Percentiles rank a stretch among this genome's conserved stretches.
Evolutionary conservation across 495 filamentous ascomycete genomes (phyloP).

Genomic region (Penicillium arizonense): DNA sequence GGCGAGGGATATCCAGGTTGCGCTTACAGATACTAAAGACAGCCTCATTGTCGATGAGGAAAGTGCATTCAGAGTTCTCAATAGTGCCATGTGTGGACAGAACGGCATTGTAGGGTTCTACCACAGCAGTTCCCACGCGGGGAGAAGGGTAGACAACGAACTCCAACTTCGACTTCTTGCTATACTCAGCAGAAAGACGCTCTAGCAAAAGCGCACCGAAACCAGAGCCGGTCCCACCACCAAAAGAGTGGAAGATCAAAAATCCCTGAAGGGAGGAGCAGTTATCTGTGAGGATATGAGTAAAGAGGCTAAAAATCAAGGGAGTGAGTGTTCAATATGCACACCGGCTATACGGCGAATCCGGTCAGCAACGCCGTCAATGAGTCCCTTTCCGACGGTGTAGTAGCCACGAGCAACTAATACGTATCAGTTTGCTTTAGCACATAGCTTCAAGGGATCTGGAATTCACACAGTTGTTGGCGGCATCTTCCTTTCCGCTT

Average conservation of each 20-base stretch:
- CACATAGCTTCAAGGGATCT: neutral
- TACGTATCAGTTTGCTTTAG: conserved; percentile 21
- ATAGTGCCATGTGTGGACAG: conserved; percentile 91
- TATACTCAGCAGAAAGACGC: conserved; percentile 84
- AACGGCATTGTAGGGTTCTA: conserved; percentile 95
- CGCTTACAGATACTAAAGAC: conserved; percentile 74
- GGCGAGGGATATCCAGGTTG: conserved; percentile 69
- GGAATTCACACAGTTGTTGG: conserved; percentile 70
- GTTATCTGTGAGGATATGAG: conserved; percentile 59
- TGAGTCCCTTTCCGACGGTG: conserved; percentile 88
- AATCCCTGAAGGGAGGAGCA: conserved; percentile 91
- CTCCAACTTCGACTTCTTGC: conserved; percentile 94
- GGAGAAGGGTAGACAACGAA: conserved; percentile 88
- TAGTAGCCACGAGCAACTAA: conserved; percentile 87
- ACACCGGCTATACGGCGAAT: conserved; percentile 80
- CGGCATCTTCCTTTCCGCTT: conserved; percentile 90
- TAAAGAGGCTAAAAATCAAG: neutral
- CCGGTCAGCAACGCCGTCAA: conserved; percentile 79
- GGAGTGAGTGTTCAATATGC: conserved; percentile 10
- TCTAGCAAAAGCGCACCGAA: conserved; percentile 87
- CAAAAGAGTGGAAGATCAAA: conserved; percentile 92
- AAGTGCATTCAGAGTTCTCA: conserved; percentile 90
- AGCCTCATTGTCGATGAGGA: conserved; percentile 90
- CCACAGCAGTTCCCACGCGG: conserved; percentile 80
- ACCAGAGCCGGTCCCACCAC: conserved; percentile 87